Percentiles rank a stretch among this genome's conserved stretches.
These are phyloP conservation scores for Solanum tarijense DNA, from an alignment of 257 asterid genomes.

Conservation along the genomic window DNA sequence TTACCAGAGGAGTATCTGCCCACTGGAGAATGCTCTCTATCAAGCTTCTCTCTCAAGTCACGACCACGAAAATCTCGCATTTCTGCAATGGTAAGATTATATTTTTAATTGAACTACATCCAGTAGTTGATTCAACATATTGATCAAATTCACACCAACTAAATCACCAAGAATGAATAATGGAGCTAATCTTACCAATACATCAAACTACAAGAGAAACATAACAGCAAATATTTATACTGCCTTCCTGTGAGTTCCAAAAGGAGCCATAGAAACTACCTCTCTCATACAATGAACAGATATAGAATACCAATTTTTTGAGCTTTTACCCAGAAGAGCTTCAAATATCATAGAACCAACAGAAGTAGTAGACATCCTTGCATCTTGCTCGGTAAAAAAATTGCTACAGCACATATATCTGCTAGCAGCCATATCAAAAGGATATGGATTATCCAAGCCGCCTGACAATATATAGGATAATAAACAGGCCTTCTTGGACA, in stretches of 20 bases:
- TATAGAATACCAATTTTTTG: constrained; percentile 36
- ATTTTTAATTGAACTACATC: constrained; percentile 1
- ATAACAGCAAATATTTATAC: constrained; percentile 46
- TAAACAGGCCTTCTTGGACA: constrained; percentile 16
- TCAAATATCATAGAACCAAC: constrained; percentile 48
- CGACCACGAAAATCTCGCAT: constrained; percentile 51
- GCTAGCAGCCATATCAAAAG: constrained; percentile 25
- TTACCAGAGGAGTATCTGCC: constrained; percentile 31
- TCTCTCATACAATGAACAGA: constrained; percentile 40
- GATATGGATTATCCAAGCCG: constrained; percentile 22
- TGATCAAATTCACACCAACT: constrained; percentile 3
- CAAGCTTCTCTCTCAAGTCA: constrained; percentile 83
- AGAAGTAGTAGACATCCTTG: constrained; percentile 37
- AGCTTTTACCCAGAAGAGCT: constrained; percentile 35
- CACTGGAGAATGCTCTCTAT: constrained; percentile 54
- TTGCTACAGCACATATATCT: constrained; percentile 32
- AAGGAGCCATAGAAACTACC: constrained; percentile 44
- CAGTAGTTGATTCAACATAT: constrained; percentile 1
- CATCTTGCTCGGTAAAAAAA: constrained; percentile 29
- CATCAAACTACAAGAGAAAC: constrained; percentile 41
- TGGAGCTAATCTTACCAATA: constrained; percentile 59
- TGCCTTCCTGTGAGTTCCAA: constrained; percentile 62
- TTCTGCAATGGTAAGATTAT: constrained; percentile 33
- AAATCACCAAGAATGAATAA: constrained; percentile 16
- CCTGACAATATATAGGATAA: constrained; percentile 16